Percentiles rank a stretch among this genome's conserved stretches.
Evolutionary conservation across 345 rosid species (phyloP).

Genomic region (Pseudoturritis turrita): DNA sequence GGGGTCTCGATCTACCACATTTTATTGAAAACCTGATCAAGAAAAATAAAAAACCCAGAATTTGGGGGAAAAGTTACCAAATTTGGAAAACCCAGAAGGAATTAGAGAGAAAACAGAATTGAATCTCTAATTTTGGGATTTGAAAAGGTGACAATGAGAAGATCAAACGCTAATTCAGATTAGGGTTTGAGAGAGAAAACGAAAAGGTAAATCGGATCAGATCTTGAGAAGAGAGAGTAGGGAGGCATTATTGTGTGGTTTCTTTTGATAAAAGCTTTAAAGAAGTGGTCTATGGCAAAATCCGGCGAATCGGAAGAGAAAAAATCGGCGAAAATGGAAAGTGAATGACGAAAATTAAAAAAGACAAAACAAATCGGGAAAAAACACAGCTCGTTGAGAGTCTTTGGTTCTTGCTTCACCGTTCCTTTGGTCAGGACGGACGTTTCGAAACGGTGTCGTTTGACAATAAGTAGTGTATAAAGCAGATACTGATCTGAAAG

Average conservation of each 20-base stretch:
- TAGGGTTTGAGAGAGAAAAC: conserved; percentile 22
- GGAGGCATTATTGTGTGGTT: background rate
- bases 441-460: conserved; percentile 11
- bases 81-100: background rate
- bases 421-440: conserved; percentile 6
- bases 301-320: conserved; percentile 19
- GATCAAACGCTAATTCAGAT: conserved; percentile 4
- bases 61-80: conserved; percentile 14
- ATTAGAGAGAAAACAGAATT: background rate
- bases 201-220: conserved; percentile 15
- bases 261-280: background rate
- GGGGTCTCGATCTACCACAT: conserved; percentile 57
- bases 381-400: background rate
- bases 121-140: background rate
- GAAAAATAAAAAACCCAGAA: background rate
- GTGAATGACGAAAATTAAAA: conserved; percentile 3
- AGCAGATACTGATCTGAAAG: too few species aligned
- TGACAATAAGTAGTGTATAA: background rate
- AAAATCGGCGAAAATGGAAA: conserved; percentile 21
- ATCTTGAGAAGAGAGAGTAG: conserved; percentile 8
- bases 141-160: background rate
- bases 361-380: conserved; percentile 19
- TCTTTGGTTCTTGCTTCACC: conserved; percentile 17
- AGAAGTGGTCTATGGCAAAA: background rate
- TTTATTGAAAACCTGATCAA: background rate